Evolutionary conservation across 2,329 filamentous ascomycete species (phyloP).

Genomic region (Tolypocladium nubicola): DNA sequence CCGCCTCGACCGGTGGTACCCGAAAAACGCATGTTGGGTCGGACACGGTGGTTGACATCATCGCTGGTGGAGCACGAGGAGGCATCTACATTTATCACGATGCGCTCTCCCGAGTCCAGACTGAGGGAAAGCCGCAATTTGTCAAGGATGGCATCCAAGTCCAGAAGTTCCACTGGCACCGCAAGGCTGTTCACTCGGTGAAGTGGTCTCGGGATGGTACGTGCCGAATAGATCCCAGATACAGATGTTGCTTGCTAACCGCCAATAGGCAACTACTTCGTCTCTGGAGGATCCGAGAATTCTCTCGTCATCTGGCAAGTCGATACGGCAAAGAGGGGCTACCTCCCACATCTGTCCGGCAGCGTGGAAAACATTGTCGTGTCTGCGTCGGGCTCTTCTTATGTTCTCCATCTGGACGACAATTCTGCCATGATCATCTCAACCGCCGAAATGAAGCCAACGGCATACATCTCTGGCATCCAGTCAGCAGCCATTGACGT

Average conservation of each 20-base stretch:
- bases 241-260: slow-evolving; percentile 16
- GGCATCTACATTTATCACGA: slow-evolving; percentile 76
- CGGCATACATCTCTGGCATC: slow-evolving; percentile 73
- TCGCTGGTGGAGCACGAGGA: slow-evolving; percentile 66
- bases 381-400: slow-evolving; percentile 68
- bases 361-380: slow-evolving; percentile 77
- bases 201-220: slow-evolving; percentile 90
- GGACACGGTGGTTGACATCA: slow-evolving; percentile 53
- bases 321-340: slow-evolving; percentile 72
- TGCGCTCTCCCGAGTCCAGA: slow-evolving; percentile 48
- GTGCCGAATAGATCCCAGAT: neutral
- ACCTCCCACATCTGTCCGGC: slow-evolving; percentile 81
- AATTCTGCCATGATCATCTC: slow-evolving; percentile 88
- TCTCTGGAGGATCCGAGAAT: slow-evolving; percentile 86
- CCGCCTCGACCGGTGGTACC: slow-evolving; percentile 4
- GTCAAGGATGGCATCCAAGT: slow-evolving; percentile 41
- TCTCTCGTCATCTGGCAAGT: slow-evolving; percentile 89
- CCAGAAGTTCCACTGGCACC: slow-evolving; percentile 83
- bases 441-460: slow-evolving; percentile 78
- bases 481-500: slow-evolving; percentile 51
- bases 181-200: slow-evolving; percentile 68
- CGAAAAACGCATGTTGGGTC: slow-evolving; percentile 15
- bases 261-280: slow-evolving; percentile 69
- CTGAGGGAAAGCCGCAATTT: slow-evolving; percentile 24
- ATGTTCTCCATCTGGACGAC: slow-evolving; percentile 77